phyloP scores from a whole-genome alignment of 179 eudicot species.

The Vitellaria paradoxa region DNA sequence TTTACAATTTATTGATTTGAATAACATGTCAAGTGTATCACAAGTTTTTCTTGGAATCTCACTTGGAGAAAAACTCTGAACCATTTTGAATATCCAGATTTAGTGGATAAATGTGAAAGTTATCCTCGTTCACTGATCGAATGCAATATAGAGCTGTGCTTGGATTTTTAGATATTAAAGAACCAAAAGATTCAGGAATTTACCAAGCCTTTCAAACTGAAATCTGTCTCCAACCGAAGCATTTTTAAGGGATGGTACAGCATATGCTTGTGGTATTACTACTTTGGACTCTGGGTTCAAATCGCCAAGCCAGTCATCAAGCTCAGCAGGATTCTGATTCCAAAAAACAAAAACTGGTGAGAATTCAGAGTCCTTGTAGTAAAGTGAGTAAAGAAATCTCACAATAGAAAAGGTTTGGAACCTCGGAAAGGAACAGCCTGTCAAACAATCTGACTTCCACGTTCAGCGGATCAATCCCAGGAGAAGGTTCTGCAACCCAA shows the following conservation, averaged over 20 bases:
- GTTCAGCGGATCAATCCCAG: constrained; percentile 76
- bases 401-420: constrained; percentile 21
- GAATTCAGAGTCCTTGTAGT: neutral
- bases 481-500: constrained; percentile 82
- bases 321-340: constrained; percentile 80
- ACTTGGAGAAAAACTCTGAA: neutral
- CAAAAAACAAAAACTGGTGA: constrained; percentile 6
- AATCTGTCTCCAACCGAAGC: constrained; percentile 72
- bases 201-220: constrained; percentile 97
- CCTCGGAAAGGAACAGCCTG: constrained; percentile 83
- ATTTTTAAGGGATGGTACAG: constrained; percentile 55
- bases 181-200: constrained; percentile 14
- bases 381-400: constrained; percentile 3
- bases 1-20: neutral
- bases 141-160: neutral
- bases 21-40: neutral
- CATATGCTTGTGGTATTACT: constrained; percentile 63
- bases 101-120: neutral
- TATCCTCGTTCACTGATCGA: neutral
- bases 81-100: neutral
- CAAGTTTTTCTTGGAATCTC: neutral
- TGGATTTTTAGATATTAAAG: neutral
- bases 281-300: constrained; percentile 76
- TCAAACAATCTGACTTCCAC: constrained; percentile 94
- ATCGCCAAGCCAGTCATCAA: constrained; percentile 88